Conservation (phyloP, 192 early-diverging fungal species). For the Diversispora epigaea region DNA sequence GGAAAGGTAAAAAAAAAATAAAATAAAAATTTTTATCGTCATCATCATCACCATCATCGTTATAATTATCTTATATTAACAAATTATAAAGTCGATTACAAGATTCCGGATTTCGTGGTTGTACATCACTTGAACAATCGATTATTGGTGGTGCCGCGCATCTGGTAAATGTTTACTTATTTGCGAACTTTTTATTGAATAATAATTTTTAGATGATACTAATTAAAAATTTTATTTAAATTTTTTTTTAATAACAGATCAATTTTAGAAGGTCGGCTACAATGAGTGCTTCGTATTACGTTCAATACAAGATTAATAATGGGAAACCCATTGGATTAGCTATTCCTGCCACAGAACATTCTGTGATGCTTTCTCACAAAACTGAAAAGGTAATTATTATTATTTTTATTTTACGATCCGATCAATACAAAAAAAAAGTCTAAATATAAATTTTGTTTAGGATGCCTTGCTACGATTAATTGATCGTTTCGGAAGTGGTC, state of each 20-base stretch:
- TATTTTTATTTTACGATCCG: too few species aligned
- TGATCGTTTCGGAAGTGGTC: slow-evolving; percentile 64
- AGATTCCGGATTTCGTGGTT: slow-evolving; percentile 92
- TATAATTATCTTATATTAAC: neutral
- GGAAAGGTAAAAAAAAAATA: slow-evolving; percentile 40
- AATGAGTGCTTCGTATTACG: slow-evolving; percentile 74
- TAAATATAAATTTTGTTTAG: slow-evolving; percentile 15
- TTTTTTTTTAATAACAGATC: slow-evolving; percentile 45
- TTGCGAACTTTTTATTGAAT: neutral
- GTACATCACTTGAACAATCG: slow-evolving; percentile 84
- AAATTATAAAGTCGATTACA: slow-evolving; percentile 61
- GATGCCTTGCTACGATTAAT: slow-evolving; percentile 71
- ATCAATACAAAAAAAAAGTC: too few species aligned
- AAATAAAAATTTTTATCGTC: neutral
- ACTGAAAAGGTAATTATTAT: slow-evolving; percentile 56
- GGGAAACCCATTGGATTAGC: slow-evolving; percentile 74
- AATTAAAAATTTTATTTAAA: neutral
- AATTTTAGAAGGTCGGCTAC: slow-evolving; percentile 84
- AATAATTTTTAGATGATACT: neutral
- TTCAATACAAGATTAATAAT: slow-evolving; percentile 72
- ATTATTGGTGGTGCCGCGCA: slow-evolving; percentile 84
- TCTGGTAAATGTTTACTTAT: slow-evolving; percentile 47
- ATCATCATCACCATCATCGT: neutral
- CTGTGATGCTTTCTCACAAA: slow-evolving; percentile 77
- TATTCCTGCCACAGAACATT: slow-evolving; percentile 90